Evolutionary conservation across 2,329 filamentous ascomycete genomes (phyloP).

Genomic region (Fusarium sp.): DNA sequence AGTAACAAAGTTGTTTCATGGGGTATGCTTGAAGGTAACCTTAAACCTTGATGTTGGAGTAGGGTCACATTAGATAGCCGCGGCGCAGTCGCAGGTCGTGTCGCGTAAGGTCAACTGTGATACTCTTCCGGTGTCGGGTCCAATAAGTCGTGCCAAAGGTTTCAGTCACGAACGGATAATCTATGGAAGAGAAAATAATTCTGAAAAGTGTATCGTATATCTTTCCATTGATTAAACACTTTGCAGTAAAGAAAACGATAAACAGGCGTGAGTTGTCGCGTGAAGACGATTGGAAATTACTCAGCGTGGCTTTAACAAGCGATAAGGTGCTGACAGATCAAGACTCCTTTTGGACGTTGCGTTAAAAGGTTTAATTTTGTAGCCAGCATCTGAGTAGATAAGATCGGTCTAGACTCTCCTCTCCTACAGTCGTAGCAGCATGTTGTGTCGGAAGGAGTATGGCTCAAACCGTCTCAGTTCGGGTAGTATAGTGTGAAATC

Average conservation of each 20-base stretch:
- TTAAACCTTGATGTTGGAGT: slow-evolving; percentile 17
- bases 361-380: no score
- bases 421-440: neutral
- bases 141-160: neutral
- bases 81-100: slow-evolving; percentile 18
- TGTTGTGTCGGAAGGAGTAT: neutral
- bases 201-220: no score
- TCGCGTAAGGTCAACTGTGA: slow-evolving; percentile 3
- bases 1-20: slow-evolving; percentile 4
- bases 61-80: slow-evolving; percentile 8
- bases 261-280: no score
- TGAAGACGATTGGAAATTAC: no score
- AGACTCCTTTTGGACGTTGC: no score
- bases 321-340: no score
- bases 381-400: neutral
- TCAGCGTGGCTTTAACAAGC: no score
- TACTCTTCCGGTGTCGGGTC: slow-evolving; percentile 20
- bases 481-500: neutral
- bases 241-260: no score
- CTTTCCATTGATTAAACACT: no score
- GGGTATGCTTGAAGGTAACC: slow-evolving; percentile 24
- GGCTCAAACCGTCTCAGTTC: neutral
- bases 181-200: no score
- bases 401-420: neutral
- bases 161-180: no score